A percentile compares a stretch with the other conserved stretches of the same genome.
These are phyloP conservation scores for Hericium erinaceus DNA, from an alignment of 768 basidiomycete genomes.

Conservation along the genomic window DNA sequence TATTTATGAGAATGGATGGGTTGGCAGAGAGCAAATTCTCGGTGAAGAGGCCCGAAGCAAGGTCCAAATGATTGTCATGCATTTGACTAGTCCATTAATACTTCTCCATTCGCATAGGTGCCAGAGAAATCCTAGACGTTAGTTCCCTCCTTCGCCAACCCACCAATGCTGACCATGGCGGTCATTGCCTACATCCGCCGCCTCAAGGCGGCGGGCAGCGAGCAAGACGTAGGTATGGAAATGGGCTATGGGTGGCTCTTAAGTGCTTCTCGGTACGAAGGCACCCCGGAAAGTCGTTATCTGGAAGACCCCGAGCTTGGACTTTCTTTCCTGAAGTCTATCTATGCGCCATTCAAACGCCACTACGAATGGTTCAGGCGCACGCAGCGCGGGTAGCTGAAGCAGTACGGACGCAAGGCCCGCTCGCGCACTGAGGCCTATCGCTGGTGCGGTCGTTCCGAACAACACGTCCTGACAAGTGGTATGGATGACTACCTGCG, in stretches of 20 bases:
- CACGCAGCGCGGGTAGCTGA: too few species aligned
- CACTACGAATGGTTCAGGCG: too few species aligned
- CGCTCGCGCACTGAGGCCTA: too few species aligned
- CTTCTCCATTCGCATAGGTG: slow-evolving; percentile 38
- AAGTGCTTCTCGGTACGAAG: slow-evolving; percentile 31
- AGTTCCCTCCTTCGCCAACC: slow-evolving; percentile 93
- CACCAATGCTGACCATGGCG: slow-evolving; percentile 90
- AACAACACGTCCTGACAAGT: slow-evolving; percentile 81
- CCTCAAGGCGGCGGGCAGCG: slow-evolving; percentile 39
- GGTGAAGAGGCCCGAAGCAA: slow-evolving; percentile 78
- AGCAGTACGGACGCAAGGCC: too few species aligned
- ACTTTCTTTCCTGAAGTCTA: slow-evolving; percentile 59
- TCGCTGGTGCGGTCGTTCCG: too few species aligned
- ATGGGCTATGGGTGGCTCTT: slow-evolving; percentile 38
- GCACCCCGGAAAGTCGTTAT: slow-evolving; percentile 24
- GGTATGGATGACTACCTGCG: slow-evolving; percentile 97
- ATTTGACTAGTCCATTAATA: neutral
- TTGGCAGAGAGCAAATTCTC: slow-evolving; percentile 91
- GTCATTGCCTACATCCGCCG: slow-evolving; percentile 84
- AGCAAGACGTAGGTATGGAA: slow-evolving; percentile 59
- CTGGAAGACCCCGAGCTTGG: slow-evolving; percentile 55
- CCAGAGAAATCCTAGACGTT: slow-evolving; percentile 87
- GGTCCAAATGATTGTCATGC: slow-evolving; percentile 27
- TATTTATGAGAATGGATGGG: slow-evolving; percentile 93
- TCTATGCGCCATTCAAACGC: slow-evolving; percentile 76